These are phyloP conservation scores for Bassia scoparia DNA, from an alignment of 148 eudicot genomes.

Conservation along the genomic window DNA sequence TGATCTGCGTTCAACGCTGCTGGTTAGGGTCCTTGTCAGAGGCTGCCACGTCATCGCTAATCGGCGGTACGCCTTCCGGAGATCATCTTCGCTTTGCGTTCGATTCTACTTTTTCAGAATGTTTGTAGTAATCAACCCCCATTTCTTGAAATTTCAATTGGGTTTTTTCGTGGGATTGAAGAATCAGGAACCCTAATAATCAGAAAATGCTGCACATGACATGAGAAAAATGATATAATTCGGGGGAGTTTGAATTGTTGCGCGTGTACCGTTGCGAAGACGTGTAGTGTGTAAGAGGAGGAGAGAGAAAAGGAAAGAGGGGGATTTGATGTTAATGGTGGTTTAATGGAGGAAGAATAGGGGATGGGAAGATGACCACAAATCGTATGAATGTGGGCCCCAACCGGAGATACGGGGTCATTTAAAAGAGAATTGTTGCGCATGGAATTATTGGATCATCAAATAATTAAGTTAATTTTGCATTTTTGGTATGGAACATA, in stretches of 20 bases:
- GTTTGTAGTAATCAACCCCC: slow-evolving; percentile 85
- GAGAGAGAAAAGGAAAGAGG: neutral
- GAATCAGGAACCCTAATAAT: neutral
- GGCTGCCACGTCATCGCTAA: slow-evolving; percentile 83
- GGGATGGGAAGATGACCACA: no score
- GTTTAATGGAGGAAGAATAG: neutral
- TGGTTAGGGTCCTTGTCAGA: slow-evolving; percentile 60
- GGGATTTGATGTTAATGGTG: neutral
- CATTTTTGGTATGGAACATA: no score
- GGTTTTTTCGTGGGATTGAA: neutral
- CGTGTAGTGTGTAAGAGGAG: slow-evolving; percentile 11
- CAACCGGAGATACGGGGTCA: no score
- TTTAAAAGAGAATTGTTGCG: neutral
- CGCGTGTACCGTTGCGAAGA: slow-evolving; percentile 7
- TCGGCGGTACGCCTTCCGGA: slow-evolving; percentile 68
- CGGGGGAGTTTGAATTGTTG: slow-evolving; percentile 5
- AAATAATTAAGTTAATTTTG: no score
- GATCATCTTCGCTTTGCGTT: slow-evolving; percentile 68
- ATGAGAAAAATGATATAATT: no score
- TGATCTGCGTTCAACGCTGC: slow-evolving; percentile 56
- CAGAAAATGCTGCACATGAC: neutral
- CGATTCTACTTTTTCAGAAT: slow-evolving; percentile 84
- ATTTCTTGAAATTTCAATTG: slow-evolving; percentile 17
- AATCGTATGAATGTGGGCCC: no score
- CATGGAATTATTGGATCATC: neutral